Percentiles rank a stretch among this genome's conserved stretches.
Evolutionary conservation across 768 basidiomycete species (phyloP).

Genomic region (Sporobolomyces roseus): DNA sequence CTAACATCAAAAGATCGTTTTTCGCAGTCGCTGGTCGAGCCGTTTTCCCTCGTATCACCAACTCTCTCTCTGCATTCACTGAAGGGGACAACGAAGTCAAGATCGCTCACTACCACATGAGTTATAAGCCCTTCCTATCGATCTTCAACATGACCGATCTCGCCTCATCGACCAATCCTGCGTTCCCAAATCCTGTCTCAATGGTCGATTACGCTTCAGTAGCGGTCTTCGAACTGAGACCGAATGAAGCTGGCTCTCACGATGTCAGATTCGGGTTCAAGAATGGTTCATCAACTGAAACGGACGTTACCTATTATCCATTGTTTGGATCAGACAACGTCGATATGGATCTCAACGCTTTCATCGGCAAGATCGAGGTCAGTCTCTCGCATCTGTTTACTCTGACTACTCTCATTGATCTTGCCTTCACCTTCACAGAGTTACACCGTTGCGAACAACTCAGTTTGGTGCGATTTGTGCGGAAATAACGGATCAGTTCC

Average conservation of each 20-base stretch:
- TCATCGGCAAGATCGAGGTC: slow-evolving; percentile 37
- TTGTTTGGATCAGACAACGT: slow-evolving; percentile 35
- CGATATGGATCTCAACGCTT: slow-evolving; percentile 36
- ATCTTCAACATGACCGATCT: slow-evolving; percentile 60
- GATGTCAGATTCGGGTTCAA: slow-evolving; percentile 46
- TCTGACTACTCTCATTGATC: background rate
- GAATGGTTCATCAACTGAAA: slow-evolving; percentile 37
- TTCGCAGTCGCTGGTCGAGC: slow-evolving; percentile 73
- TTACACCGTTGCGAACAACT: slow-evolving; percentile 38
- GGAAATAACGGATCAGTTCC: slow-evolving; percentile 9
- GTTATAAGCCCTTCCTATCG: slow-evolving; percentile 10
- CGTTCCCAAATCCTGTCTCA: slow-evolving; percentile 18
- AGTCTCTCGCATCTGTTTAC: background rate
- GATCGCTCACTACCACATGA: slow-evolving; percentile 67
- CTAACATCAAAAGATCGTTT: no score
- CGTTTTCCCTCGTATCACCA: slow-evolving; percentile 66
- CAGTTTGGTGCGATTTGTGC: slow-evolving; percentile 37
- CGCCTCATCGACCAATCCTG: slow-evolving; percentile 33
- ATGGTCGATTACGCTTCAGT: slow-evolving; percentile 46
- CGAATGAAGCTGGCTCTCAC: slow-evolving; percentile 16
- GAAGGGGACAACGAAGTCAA: slow-evolving; percentile 75
- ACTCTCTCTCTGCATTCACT: slow-evolving; percentile 69
- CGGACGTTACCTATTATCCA: slow-evolving; percentile 39
- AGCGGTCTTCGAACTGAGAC: slow-evolving; percentile 42
- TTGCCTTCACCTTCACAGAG: slow-evolving; percentile 13